Conservation (phyloP, 23 red algal species). For the Gracilaria gracilis region DNA sequence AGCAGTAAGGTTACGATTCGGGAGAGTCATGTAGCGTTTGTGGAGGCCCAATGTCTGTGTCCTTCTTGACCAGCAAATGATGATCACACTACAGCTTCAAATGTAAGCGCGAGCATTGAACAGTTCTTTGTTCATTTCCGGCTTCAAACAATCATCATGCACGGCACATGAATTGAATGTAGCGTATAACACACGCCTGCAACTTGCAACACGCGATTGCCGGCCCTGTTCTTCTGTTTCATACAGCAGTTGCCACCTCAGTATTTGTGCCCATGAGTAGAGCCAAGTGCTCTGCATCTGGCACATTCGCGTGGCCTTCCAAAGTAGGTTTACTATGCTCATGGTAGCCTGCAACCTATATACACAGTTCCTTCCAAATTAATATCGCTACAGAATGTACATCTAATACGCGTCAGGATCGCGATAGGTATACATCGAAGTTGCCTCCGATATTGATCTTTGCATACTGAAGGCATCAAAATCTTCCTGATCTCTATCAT, state of each 20-base stretch:
- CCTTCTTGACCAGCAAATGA: background rate
- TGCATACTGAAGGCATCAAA: background rate
- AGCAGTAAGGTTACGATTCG: no score
- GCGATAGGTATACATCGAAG: constrained; percentile 48
- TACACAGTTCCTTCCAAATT: background rate
- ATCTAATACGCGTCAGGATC: constrained; percentile 60
- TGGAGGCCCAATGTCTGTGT: background rate
- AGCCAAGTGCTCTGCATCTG: background rate
- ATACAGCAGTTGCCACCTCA: background rate
- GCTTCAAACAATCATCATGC: background rate
- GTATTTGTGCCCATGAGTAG: background rate
- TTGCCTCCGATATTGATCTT: constrained; percentile 39
- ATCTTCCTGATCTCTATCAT: background rate
- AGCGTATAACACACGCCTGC: background rate
- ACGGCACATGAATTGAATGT: background rate
- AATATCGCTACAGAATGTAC: background rate
- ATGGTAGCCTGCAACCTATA: background rate
- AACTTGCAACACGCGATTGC: no score
- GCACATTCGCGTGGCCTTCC: no score
- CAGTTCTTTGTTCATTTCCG: background rate
- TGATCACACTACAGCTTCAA: background rate
- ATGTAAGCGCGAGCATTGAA: background rate
- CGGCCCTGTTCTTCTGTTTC: background rate
- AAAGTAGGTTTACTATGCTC: background rate
- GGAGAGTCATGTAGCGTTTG: no score